Evolutionary conservation across 108 stramenopile species (phyloP), one percentile per base, ranked within the genome.

Genomic region (Pinguiococcus pyrenoidosus): DNA sequence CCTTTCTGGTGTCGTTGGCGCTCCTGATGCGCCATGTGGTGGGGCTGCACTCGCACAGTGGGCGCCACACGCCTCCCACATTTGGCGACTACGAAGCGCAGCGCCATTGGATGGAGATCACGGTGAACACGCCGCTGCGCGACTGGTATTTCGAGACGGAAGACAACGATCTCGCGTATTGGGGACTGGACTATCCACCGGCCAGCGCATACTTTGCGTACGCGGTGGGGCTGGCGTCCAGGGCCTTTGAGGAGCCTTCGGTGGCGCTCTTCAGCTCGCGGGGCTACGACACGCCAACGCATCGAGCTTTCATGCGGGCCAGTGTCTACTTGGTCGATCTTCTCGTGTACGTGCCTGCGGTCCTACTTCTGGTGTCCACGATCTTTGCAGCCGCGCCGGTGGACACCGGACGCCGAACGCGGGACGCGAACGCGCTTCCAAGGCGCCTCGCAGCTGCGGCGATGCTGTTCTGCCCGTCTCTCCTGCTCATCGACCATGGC

Each of bases 91-190:
- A 78, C 61, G 92, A 94, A 61, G 92, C 89, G 0, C 89, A 94
- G 62, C 67, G 92, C 36, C 92, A 94, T 63, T 94, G 92, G 92
- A 91, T 94, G 87, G 92, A 94, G 54, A 34, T 94, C 20, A 89
- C 92, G 1, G 50, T 42, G 22, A 69, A 82, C 47, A 52, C 88
- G 13, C 85, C 87, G 3, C 39, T 87, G 5, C 59, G 47, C 3
- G 77, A 89, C 25, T 94, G 92, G 92, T 94, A 94, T 57, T 51
- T n/a, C 10, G 16, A 50, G 10, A 26, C 50, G 8, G 22, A 2
- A 7, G n/a, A 47, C 51, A 75, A 90, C 51, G 85, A 90, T 48
- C 56, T 87, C 33, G 55, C 68, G 18, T 93, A 89, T 40, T 93
- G 88, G 88, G 92, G 92, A 9, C 54, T 93, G 56, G 92, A 93